Evolutionary conservation across 1,284 basidiomycete genomes (phyloP), one percentile per base, ranked within the genome.

Genomic region (Boletus mariae): DNA sequence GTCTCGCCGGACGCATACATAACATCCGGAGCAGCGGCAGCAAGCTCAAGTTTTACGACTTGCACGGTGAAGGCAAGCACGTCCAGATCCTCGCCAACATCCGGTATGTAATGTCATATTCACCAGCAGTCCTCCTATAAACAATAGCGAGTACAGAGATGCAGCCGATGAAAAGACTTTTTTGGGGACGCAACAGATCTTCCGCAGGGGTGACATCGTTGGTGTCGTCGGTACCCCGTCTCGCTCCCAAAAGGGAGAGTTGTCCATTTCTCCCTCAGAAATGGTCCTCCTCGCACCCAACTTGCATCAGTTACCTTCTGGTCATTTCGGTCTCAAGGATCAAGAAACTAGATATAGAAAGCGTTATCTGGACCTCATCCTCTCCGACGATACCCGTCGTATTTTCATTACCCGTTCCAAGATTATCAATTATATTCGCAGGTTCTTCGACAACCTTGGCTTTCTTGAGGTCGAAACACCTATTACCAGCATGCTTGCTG

Each of bases 391-490:
- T 62, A 94, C 94, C 15, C 88, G 97, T 61, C 85, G 89, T 60
- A 86, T 96, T 60, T 99, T 99, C 73, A 78, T 97, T 74, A 92
- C 92, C 50, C 88, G 96, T 57, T 85, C 84, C 71, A 84, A 82
- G 67, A 87, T 96, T 65, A 80, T 97, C 74, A 94, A 92, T 77
- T 94, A 95, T 72, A 79, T 98, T 62, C 86, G 96, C 54, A 88
- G 87, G 62, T 99, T 86, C 83, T 76, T 99, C 56, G 95, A 98
- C 71, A 77, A 80, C 64, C 84, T 92, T 43, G 96, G 95, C 41
- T 99, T 99, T 82, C 84, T 99, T 73, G 97, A 99, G 76, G 95
- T 99, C 57, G 96, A 99, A 75, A 99, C 96, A 6, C 96, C 97
- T 9, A 98, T 99, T 82, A 99, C 94, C 77, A 95, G 90, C 71